Evolutionary conservation across 1,284 basidiomycete genomes (phyloP).

Genomic region (Pyrrhoderma noxium): DNA sequence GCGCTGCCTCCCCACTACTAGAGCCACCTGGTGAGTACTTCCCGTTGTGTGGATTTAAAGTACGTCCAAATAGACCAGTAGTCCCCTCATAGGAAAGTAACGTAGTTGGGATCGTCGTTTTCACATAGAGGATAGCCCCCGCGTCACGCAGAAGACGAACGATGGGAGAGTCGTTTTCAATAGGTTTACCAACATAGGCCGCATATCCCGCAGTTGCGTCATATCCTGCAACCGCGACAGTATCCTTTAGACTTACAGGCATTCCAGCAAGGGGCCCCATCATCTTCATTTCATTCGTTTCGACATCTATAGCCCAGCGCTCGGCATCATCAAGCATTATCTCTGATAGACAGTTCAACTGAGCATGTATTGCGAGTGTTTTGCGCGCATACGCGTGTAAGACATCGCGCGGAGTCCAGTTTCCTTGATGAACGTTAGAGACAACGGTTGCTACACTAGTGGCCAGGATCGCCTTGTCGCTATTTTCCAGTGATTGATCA

Average conservation of each 20-base stretch:
- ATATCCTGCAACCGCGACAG: slow-evolving; percentile 56
- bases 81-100: slow-evolving; percentile 68
- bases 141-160: slow-evolving; percentile 62
- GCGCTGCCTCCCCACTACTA: slow-evolving; percentile 63
- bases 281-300: slow-evolving; percentile 27
- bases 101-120: slow-evolving; percentile 69
- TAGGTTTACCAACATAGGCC: slow-evolving; percentile 46
- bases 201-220: slow-evolving; percentile 77
- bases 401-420: slow-evolving; percentile 39
- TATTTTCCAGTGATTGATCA: slow-evolving; percentile 28
- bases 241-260: slow-evolving; percentile 64
- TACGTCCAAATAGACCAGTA: slow-evolving; percentile 65
- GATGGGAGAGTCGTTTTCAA: slow-evolving; percentile 46
- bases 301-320: slow-evolving; percentile 34
- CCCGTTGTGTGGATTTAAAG: slow-evolving; percentile 56
- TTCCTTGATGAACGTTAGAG: slow-evolving; percentile 36
- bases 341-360: slow-evolving; percentile 61
- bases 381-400: slow-evolving; percentile 52
- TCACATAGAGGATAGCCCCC: slow-evolving; percentile 71
- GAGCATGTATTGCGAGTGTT: slow-evolving; percentile 45
- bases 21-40: slow-evolving; percentile 60
- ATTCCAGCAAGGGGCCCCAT: slow-evolving; percentile 53
- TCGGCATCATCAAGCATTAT: slow-evolving; percentile 51
- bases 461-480: slow-evolving; percentile 35
- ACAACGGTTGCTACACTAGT: slow-evolving; percentile 42